Evolutionary conservation across 2,329 filamentous ascomycete species (phyloP).

Genomic region (Seiridium unicorne): DNA sequence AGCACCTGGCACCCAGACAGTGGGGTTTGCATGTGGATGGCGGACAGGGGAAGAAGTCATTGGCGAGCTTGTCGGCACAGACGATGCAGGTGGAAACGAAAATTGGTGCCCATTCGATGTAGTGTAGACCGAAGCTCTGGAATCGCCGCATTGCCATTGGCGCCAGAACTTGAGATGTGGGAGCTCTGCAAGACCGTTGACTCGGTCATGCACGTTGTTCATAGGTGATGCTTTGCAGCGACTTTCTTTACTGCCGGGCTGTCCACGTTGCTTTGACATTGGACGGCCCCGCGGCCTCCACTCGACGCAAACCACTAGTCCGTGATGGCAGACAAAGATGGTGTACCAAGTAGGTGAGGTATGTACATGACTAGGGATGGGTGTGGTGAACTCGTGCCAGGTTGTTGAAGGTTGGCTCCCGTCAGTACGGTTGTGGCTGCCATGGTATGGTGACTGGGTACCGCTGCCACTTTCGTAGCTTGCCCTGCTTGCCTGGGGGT

Average conservation of each 20-base stretch:
- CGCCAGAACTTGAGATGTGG: neutral
- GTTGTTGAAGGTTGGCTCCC: neutral
- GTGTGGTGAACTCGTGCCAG: neutral
- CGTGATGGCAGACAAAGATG: neutral
- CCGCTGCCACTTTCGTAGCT: neutral
- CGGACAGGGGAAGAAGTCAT: neutral
- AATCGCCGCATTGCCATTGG: slow-evolving; percentile 7
- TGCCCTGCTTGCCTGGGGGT: neutral
- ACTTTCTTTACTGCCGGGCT: neutral
- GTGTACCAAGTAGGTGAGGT: neutral
- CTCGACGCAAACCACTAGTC: neutral
- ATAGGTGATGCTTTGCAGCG: neutral
- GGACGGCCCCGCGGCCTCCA: neutral
- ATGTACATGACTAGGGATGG: neutral
- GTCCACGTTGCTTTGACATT: neutral
- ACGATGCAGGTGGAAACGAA: slow-evolving; percentile 1
- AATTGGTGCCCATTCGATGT: neutral
- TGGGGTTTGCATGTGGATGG: slow-evolving; percentile 3
- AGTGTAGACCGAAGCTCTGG: slow-evolving; percentile 1
- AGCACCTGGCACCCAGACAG: neutral
- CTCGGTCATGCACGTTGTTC: neutral
- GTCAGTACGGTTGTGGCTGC: neutral
- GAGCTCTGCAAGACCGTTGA: slow-evolving; percentile 1
- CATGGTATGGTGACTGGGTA: neutral
- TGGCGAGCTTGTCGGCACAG: slow-evolving; percentile 3